Evolutionary conservation across 352 stramenopile species (phyloP).

Genomic region (Blastocystis sp.): DNA sequence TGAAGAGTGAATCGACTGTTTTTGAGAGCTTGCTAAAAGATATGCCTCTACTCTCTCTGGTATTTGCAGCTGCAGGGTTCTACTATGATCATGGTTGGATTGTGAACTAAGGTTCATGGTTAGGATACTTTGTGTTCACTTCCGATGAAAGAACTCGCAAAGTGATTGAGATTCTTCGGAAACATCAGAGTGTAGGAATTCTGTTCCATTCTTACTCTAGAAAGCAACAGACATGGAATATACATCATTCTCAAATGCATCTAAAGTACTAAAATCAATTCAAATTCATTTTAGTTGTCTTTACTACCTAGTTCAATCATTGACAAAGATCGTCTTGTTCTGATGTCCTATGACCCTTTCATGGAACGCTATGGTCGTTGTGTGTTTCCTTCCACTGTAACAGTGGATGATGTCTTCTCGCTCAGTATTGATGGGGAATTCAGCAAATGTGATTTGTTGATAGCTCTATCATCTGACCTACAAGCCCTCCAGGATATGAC

Average conservation of each 20-base stretch:
- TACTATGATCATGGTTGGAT: not conserved
- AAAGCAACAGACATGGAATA: not conserved
- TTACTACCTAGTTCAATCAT: not conserved
- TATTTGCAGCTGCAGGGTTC: slow-evolving; percentile 52
- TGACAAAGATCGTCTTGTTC: not conserved
- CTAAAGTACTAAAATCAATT: not conserved
- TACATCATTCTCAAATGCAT: not conserved
- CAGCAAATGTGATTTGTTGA: not conserved
- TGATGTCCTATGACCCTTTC: slow-evolving; percentile 18
- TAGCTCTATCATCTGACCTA: not conserved
- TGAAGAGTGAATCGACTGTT: not conserved
- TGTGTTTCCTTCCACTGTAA: not conserved
- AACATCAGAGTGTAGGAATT: not conserved
- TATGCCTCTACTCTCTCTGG: not conserved
- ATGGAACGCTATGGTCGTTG: not conserved
- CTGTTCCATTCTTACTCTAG: not conserved
- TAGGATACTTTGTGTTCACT: not conserved
- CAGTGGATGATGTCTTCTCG: not conserved
- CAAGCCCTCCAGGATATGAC: not conserved
- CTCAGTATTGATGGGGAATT: not conserved
- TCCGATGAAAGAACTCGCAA: not conserved
- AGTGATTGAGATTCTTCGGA: slow-evolving; percentile 1
- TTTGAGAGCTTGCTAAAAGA: not conserved
- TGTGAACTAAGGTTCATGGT: not conserved
- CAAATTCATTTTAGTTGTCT: not conserved